Percentiles rank a stretch among this genome's conserved stretches.
phyloP scores from a whole-genome alignment of 1,284 basidiomycete genomes.

The Austroboletus niveus region DNA sequence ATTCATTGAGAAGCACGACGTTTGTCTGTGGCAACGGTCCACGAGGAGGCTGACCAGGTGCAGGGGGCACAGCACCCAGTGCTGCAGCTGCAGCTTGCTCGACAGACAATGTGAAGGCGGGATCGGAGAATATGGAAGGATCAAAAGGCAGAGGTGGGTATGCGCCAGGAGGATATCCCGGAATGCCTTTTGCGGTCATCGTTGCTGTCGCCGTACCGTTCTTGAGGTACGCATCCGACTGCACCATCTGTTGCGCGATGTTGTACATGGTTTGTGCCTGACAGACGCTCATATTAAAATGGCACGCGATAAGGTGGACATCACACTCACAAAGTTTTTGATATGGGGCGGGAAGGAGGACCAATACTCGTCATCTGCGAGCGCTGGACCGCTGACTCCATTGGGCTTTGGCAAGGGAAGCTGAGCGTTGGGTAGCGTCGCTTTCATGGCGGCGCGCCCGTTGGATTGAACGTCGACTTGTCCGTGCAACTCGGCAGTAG shows the following conservation, averaged over 20 bases:
- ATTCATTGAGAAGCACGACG: conserved; percentile 44
- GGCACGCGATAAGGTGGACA: conserved; percentile 28
- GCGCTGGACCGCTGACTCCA: conserved; percentile 20
- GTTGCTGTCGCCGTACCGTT: conserved; percentile 36
- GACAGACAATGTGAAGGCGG: conserved; percentile 50
- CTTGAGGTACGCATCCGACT: conserved; percentile 46
- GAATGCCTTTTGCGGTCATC: conserved; percentile 35
- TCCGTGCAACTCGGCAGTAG: conserved; percentile 43
- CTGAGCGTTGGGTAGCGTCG: conserved; percentile 12
- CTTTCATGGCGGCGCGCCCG: conserved; percentile 33
- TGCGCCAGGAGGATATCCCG: conserved; percentile 34
- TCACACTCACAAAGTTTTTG: conserved; percentile 48
- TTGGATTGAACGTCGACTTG: conserved; percentile 47
- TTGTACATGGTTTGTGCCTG: conserved; percentile 63
- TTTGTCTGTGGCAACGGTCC: conserved; percentile 37
- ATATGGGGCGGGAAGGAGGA: conserved; percentile 51
- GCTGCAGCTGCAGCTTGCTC: conserved; percentile 50
- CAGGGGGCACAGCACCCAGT: conserved; percentile 34
- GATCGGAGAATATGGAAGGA: conserved; percentile 54
- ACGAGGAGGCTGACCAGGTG: conserved; percentile 32
- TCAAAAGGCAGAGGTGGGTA: conserved; percentile 46
- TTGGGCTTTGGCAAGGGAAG: conserved; percentile 22
- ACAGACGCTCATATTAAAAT: conserved; percentile 30
- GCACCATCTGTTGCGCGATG: conserved; percentile 66
- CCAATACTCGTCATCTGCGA: conserved; percentile 51